Conservation (phyloP, 2,329 filamentous ascomycete species). For the Elsinoe arachidis region DNA sequence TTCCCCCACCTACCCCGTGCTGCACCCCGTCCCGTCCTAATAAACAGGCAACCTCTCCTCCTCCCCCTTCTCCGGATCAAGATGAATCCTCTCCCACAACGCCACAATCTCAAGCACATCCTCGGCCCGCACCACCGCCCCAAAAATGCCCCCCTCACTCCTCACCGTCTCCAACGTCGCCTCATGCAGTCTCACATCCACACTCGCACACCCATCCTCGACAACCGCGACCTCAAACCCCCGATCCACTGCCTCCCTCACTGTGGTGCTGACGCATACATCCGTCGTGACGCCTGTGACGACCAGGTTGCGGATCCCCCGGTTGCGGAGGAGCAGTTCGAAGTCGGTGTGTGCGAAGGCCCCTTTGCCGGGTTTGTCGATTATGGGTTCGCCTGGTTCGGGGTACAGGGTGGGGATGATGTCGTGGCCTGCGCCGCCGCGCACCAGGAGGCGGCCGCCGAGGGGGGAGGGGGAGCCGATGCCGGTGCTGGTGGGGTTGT, state of each 20-base stretch:
- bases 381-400: constrained; percentile 39
- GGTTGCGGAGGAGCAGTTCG: constrained; percentile 42
- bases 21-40: no score
- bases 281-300: constrained; percentile 49
- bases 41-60: neutral
- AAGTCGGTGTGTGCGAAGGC: constrained; percentile 49
- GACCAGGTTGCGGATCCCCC: constrained; percentile 45
- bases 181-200: constrained; percentile 33
- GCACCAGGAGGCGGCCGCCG: constrained; percentile 46
- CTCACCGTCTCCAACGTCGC: constrained; percentile 36
- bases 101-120: constrained; percentile 15
- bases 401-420: constrained; percentile 48
- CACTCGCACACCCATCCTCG: constrained; percentile 41
- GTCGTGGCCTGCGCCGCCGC: constrained; percentile 50
- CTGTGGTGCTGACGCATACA: constrained; percentile 47
- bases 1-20: no score
- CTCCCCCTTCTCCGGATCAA: neutral
- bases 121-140: constrained; percentile 17
- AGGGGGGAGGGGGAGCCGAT: constrained; percentile 47
- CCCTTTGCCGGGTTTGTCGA: constrained; percentile 48
- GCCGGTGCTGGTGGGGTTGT: constrained; percentile 43
- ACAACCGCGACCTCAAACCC: constrained; percentile 47
- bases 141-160: constrained; percentile 32
- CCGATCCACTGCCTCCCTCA: constrained; percentile 48
- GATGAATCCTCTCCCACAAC: neutral